Evolutionary conservation across 768 basidiomycete genomes (phyloP), one percentile per base, ranked within the genome.

Genomic region (Boletales sp.): DNA sequence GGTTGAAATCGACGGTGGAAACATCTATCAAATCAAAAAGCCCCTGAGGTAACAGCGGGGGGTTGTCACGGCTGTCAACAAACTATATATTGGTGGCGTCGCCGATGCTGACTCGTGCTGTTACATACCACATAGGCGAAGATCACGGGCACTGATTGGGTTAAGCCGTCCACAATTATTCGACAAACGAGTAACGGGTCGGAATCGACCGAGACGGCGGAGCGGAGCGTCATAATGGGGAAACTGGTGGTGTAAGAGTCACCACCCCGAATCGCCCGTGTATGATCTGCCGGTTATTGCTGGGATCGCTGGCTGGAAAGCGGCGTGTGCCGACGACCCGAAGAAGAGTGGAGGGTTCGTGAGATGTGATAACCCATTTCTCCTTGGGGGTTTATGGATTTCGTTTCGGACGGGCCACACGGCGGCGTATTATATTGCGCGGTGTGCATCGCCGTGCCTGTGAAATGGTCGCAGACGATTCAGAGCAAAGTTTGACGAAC

Each of bases 191-290:
- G 13, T 14, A 7, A 4, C 11, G 31, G 37, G 41, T 50, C 50
- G 36, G 21, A 31, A 60, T 52, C 21, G 32, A 32, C 58, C 69
- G 44, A 48, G 71, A 71, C 53, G 63, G 62, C 29, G 65, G 43
- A 49, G 10, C 39, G 43, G 45, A 47, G 37, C 12, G 35, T 36
- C 35, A 38, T 37, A 31, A 2, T 30, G 15, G 12, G 34, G 34
- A 42, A 17, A 11, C 21, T 21, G 21, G 12, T n/a, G 9, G n/a
- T 12, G 24, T 1, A 24, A 11, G 31, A 19, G 40, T 30, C 29
- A 30, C 27, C n/a, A 29, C 12, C 18, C 30, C 19, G 31, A 13
- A 19, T 19, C 8, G 15, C 24, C 21, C 21, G 37, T 7, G 15
- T 34, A 27, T 55, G 60, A 62, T 62, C 60, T 36, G 44, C 42